Evolutionary conservation across 306 rosid species (phyloP), one percentile per base, ranked within the genome.

Genomic region (Corylus heterophylla): DNA sequence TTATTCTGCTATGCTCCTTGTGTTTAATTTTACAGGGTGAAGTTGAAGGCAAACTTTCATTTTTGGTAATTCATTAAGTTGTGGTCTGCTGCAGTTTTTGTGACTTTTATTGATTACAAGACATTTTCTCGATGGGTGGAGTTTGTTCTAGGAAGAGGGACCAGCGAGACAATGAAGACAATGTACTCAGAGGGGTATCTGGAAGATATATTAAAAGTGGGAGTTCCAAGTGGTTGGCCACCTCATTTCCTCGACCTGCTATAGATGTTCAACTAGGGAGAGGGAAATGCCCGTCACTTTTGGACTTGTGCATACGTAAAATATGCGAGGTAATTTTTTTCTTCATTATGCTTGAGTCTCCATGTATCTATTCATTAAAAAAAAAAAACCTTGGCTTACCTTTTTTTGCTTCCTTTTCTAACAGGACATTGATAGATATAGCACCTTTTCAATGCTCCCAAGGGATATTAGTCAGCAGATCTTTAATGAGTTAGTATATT

Each of bases 381-480:
- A 42, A 42, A 1, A 39, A 39, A 55, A 8, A 25, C 63, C 55
- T 59, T 64, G 31, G 52, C 74, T 80, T 58, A 81, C 80, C 78
- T 71, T 59, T 59, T 71, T 79, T 77, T 81, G 77, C 51, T 71
- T 67, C 82, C 76, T 70, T 62, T 78, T 39, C 48, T 72, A 18
- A 84, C 94, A 95, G 98, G 97, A 95, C 67, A 76, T 92, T 71
- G 84, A 86, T 77, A 89, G 76, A 63, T 86, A 87, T 81, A 71
- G 45, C 68, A 73, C 85, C 29, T 90, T 95, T 81, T 79, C 90
- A 45, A 83, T 80, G 84, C 89, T 95, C 44, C 98, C 98, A 71
- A 87, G 98, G 64, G 98, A 95, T 87, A 83, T 95, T 73, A 92
- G 90, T 90, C 98, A 95, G 82, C 96, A 81, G 83, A 83, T 95